Base-by-base conservation (phyloP, 805 yeast genomes). In the Candida stauntonica region DNA sequence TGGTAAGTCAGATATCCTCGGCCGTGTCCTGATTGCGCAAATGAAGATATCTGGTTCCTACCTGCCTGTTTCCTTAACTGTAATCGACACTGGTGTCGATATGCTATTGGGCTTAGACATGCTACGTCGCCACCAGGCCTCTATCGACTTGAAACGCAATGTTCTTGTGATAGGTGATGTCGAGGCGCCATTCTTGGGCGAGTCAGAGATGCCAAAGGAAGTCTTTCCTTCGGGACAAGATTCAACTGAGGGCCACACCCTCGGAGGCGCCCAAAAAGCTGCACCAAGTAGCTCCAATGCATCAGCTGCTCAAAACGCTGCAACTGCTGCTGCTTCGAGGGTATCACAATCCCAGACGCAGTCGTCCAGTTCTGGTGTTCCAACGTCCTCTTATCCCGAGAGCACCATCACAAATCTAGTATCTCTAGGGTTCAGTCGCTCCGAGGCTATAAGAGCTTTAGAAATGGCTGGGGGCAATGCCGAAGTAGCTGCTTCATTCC, bases 11-110 rank as follows among this genome's bases (percentile, higher is more conserved):
- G 70, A 75, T 43, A 86, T 88, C 34, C 57, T 79, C 23, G 99
- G 99, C 3, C 71, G 85, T 45, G 82, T 93, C 29, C 98, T 93
- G 58, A 79, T 86, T 46, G 95, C 87, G 0, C 95, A 95, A 15
- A 71, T 93, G 29, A 80, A 79, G 48, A 78, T 93, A 31, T 95
- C 85, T 13, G 71, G 67, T 31, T 68, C 72, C 12, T 76, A 63
- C 53, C 70, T 81, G 41, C 81, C 87, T 4, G 79, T 87, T 51
- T 70, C 81, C 33, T 79, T 85, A 52, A 76, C 80, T 1, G 84
- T 85, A 3, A 55, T 91, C 35, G 94, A 91, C 44, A 72, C 83
- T 1, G 67, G 66, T 7, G 80, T 79, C 17, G 95, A 87, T 47
- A 67, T 89, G 47, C 64, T 93, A 29, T 69, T 93, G 23, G 99